phyloP scores from a whole-genome alignment of 1,284 basidiomycete species.

The Malassezia japonica region DNA sequence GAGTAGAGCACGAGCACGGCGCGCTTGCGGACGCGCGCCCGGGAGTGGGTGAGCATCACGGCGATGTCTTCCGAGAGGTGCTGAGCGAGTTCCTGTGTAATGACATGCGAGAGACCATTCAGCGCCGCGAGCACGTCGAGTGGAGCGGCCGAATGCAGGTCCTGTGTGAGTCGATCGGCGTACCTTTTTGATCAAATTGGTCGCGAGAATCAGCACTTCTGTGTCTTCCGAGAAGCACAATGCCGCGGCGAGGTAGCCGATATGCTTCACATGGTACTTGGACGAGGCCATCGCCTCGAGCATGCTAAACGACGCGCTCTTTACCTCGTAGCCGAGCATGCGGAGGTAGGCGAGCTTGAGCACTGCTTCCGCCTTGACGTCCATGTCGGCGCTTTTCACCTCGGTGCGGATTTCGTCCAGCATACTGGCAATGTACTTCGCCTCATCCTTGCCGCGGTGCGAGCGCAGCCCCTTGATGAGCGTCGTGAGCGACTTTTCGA shows the following conservation, averaged over 20 bases:
- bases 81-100: slow-evolving; percentile 75
- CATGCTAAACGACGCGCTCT: slow-evolving; percentile 59
- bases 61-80: slow-evolving; percentile 80
- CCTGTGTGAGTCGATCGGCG: slow-evolving; percentile 61
- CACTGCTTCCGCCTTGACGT: slow-evolving; percentile 85
- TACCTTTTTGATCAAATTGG: slow-evolving; percentile 97
- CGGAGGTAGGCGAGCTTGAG: slow-evolving; percentile 94
- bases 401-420: slow-evolving; percentile 72
- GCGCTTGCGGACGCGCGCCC: slow-evolving; percentile 71
- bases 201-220: slow-evolving; percentile 93
- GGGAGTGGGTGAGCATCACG: slow-evolving; percentile 80
- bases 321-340: slow-evolving; percentile 64
- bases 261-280: slow-evolving; percentile 80
- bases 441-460: slow-evolving; percentile 49
- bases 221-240: slow-evolving; percentile 89
- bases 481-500: slow-evolving; percentile 41
- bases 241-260: slow-evolving; percentile 87
- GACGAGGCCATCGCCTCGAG: slow-evolving; percentile 95
- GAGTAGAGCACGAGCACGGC: slow-evolving; percentile 69
- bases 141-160: slow-evolving; percentile 63
- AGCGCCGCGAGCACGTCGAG: slow-evolving; percentile 71
- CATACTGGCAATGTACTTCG: slow-evolving; percentile 50
- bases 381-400: slow-evolving; percentile 87
- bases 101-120: slow-evolving; percentile 77
- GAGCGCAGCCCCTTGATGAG: slow-evolving; percentile 48